These are phyloP conservation scores for Breviolum minutum DNA, from an alignment of 73 alveolate species.

Conservation along the genomic window DNA sequence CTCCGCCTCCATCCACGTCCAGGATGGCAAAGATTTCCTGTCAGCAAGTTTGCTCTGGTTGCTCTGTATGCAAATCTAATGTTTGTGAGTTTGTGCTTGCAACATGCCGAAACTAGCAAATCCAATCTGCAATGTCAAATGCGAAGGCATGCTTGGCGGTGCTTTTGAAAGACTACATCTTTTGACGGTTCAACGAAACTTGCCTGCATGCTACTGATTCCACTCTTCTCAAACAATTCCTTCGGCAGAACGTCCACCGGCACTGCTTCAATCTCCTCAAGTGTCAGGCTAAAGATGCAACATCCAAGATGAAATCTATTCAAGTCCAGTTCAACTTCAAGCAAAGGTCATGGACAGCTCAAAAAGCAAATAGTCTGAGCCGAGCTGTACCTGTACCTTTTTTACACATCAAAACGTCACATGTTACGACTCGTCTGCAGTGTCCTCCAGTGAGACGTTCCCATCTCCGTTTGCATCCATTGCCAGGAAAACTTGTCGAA, in stretches of 20 bases:
- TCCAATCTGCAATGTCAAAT: background rate
- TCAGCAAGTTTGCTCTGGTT: background rate
- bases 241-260: slow-evolving; percentile 67
- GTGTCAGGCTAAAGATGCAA: background rate
- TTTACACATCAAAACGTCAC: background rate
- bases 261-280: slow-evolving; percentile 64
- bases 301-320: background rate
- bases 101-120: background rate
- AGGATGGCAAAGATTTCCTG: slow-evolving; percentile 62
- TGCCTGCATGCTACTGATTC: slow-evolving; percentile 72
- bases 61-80: background rate
- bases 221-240: slow-evolving; percentile 60
- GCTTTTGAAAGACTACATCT: background rate
- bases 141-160: background rate
- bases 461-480: slow-evolving; percentile 85
- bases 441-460: slow-evolving; percentile 57
- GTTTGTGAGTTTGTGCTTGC: background rate
- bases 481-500: slow-evolving; percentile 37
- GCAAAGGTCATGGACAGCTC: too few relatives aligned
- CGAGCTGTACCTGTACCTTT: too few relatives aligned
- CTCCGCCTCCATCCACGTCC: slow-evolving; percentile 80
- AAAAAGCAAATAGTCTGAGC: background rate
- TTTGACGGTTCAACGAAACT: background rate
- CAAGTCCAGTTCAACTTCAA: too few relatives aligned
- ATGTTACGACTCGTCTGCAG: background rate